phyloP scores from a whole-genome alignment of 2,329 filamentous ascomycete species.

The Calonectria montana region DNA sequence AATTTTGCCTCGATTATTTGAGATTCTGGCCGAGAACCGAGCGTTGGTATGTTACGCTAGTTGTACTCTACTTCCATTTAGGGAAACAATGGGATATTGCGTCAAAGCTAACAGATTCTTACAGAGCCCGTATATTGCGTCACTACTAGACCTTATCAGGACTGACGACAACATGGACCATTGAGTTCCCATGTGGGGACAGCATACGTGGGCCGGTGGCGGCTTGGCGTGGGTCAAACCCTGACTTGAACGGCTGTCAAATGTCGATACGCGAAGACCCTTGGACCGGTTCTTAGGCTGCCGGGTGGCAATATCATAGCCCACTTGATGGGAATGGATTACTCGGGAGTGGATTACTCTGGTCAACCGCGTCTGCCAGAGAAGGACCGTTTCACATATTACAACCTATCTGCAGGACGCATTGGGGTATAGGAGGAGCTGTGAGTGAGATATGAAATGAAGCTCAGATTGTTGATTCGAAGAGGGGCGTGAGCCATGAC shows the following conservation, averaged over 20 bases:
- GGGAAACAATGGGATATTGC: constrained; percentile 6
- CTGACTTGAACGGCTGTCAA: constrained; percentile 13
- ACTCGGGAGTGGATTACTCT: constrained; percentile 12
- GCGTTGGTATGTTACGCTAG: constrained; percentile 59
- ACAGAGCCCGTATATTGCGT: constrained; percentile 55
- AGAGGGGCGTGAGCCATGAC: not conserved
- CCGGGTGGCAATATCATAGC: constrained; percentile 5
- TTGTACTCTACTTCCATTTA: not conserved
- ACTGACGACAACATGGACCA: constrained; percentile 43
- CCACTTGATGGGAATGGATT: constrained; percentile 19
- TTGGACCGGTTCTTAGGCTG: constrained; percentile 11
- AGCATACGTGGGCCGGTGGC: constrained; percentile 17
- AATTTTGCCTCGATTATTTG: constrained; percentile 72
- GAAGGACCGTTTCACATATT: constrained; percentile 19
- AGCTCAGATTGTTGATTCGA: constrained; percentile 6
- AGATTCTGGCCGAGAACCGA: constrained; percentile 77
- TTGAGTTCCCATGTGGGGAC: constrained; percentile 26
- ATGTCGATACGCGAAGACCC: constrained; percentile 10
- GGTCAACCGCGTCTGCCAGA: constrained; percentile 12
- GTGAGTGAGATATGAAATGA: constrained; percentile 26
- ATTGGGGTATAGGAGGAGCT: constrained; percentile 21
- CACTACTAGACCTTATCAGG: constrained; percentile 52
- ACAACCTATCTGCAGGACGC: constrained; percentile 13
- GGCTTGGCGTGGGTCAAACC: constrained; percentile 22
- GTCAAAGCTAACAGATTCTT: constrained; percentile 28